Percentiles rank a stretch among this genome's conserved stretches.
These are phyloP conservation scores for Serendipita vermifera DNA, from an alignment of 768 basidiomycete species.

Conservation along the genomic window DNA sequence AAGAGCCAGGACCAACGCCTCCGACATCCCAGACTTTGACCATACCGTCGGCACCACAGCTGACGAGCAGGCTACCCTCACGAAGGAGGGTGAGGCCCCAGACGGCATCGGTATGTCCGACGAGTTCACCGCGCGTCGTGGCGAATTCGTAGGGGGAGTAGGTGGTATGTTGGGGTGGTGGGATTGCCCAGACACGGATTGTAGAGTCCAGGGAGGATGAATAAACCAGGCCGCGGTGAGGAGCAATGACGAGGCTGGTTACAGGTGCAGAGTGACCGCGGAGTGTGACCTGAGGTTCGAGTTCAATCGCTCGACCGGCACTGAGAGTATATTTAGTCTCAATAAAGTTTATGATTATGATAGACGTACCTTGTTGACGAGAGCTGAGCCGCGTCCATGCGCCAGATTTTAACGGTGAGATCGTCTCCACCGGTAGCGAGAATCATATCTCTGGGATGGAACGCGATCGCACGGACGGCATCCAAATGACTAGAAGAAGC, in stretches of 20 bases:
- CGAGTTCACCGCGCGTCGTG: constrained; percentile 60
- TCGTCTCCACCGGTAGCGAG: constrained; percentile 94
- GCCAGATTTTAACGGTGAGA: constrained; percentile 92
- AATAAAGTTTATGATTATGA: constrained; percentile 14
- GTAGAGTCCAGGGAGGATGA: constrained; percentile 90
- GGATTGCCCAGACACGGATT: constrained; percentile 82
- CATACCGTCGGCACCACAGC: constrained; percentile 79
- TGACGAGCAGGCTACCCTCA: constrained; percentile 72
- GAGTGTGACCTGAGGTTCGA: constrained; percentile 85
- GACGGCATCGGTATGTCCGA: constrained; percentile 90
- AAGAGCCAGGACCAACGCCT: constrained; percentile 46
- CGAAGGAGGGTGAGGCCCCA: constrained; percentile 88
- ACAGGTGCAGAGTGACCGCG: constrained; percentile 89
- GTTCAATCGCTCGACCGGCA: constrained; percentile 62
- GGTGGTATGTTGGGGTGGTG: constrained; percentile 62
- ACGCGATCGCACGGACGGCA: constrained; percentile 77
- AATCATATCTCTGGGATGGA: constrained; percentile 74
- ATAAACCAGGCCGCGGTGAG: constrained; percentile 64
- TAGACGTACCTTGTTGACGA: constrained; percentile 61
- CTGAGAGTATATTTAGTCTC: constrained; percentile 26
- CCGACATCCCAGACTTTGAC: constrained; percentile 92
- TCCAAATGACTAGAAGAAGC: constrained; percentile 63
- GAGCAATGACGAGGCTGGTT: constrained; percentile 71
- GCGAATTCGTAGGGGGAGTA: constrained; percentile 85
- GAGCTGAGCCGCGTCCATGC: constrained; percentile 63